Evolutionary conservation across 2,329 filamentous ascomycete genomes (phyloP).

Genomic region (Aspergillus awamori): DNA sequence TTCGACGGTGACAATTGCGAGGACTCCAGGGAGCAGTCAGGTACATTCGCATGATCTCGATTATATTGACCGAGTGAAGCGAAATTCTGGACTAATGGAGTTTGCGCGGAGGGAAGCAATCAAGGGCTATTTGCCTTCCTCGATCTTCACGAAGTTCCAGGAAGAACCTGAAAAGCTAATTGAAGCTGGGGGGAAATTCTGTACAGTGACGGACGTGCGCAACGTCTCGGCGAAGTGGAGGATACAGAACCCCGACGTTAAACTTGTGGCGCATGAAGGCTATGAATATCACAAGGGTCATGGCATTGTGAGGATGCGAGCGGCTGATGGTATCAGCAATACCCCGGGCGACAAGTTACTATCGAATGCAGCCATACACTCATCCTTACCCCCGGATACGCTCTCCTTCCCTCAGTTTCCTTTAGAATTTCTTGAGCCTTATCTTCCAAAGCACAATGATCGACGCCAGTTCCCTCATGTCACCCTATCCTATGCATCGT

Average conservation of each 20-base stretch:
- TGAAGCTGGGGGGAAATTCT: conserved; percentile 50
- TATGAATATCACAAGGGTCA: conserved; percentile 49
- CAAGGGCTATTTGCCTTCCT: conserved; percentile 52
- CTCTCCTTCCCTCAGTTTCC: conserved; percentile 49
- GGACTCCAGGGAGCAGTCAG: conserved; percentile 44
- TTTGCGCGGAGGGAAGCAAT: conserved; percentile 48
- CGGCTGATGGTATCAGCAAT: conserved; percentile 19
- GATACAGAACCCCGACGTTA: conserved; percentile 47
- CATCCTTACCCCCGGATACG: conserved; percentile 41
- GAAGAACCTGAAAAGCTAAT: conserved; percentile 49
- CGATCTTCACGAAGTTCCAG: conserved; percentile 52
- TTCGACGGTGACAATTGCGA: conserved; percentile 47
- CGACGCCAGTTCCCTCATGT: conserved; percentile 55
- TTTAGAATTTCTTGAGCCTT: conserved; percentile 53
- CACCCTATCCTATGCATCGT: conserved; percentile 88
- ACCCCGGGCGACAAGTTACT: conserved; percentile 12
- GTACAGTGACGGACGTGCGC: conserved; percentile 52
- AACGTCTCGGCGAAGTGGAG: conserved; percentile 54
- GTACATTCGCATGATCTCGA: conserved; percentile 52
- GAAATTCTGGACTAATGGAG: conserved; percentile 53
- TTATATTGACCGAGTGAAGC: conserved; percentile 51
- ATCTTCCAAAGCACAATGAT: conserved; percentile 49
- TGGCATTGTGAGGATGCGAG: conserved; percentile 42
- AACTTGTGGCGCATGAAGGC: conserved; percentile 49
- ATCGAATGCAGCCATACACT: conserved; percentile 18